Conservation (phyloP, 768 basidiomycete species). For the Phanerodontia chrysosporium region DNA sequence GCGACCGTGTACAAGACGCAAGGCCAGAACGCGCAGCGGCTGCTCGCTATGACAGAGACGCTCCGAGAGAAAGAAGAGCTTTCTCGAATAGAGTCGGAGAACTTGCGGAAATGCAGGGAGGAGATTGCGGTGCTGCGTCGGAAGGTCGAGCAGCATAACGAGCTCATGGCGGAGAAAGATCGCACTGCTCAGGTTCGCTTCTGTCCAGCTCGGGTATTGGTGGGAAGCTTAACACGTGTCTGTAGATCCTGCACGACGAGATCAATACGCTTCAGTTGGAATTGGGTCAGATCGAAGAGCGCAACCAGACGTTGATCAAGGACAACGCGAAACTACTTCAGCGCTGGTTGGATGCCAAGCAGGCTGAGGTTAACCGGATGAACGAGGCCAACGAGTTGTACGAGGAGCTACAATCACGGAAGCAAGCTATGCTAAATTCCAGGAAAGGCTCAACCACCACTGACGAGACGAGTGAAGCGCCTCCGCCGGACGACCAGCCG, state of each 20-base stretch:
- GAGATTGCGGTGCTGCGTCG: constrained; percentile 65
- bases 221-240: not conserved
- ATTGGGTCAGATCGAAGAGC: constrained; percentile 82
- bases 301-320: constrained; percentile 79
- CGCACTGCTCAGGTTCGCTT: constrained; percentile 74
- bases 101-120: constrained; percentile 69
- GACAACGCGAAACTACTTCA: constrained; percentile 95
- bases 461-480: constrained; percentile 17
- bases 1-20: constrained; percentile 96
- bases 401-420: constrained; percentile 77
- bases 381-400: constrained; percentile 91
- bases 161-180: constrained; percentile 86
- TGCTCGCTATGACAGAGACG: constrained; percentile 92
- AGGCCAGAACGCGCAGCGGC: constrained; percentile 89
- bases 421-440: constrained; percentile 59
- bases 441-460: constrained; percentile 21
- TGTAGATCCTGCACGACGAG: constrained; percentile 90
- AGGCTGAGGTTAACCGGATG: constrained; percentile 89
- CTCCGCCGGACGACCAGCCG: constrained; percentile 27
- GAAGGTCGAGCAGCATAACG: constrained; percentile 80
- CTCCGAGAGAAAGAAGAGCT: constrained; percentile 90
- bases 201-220: not conserved
- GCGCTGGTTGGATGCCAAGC: constrained; percentile 95
- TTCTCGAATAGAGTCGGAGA: constrained; percentile 77
- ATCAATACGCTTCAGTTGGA: constrained; percentile 90